phyloP scores from a whole-genome alignment of 2,329 filamentous ascomycete species.

The Lasiodiplodia hormozganensis region DNA sequence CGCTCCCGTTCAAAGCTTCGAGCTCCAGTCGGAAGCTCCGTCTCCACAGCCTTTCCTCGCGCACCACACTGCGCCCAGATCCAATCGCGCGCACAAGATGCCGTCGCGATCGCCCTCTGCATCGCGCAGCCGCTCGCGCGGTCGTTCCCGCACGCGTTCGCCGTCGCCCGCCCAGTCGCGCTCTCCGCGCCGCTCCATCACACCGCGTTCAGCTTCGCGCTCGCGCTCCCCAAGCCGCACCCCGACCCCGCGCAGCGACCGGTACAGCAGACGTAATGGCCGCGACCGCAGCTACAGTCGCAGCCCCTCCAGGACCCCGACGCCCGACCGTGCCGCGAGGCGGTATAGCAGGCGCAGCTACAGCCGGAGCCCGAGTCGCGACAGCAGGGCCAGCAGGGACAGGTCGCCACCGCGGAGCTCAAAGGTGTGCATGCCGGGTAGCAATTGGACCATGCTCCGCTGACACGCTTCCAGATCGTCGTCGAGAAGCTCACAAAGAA shows the following conservation, averaged over 20 bases:
- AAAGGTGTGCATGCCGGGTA: slow-evolving; percentile 42
- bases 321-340: slow-evolving; percentile 27
- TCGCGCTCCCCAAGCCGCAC: slow-evolving; percentile 36
- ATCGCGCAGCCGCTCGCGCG: slow-evolving; percentile 48
- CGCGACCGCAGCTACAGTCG: slow-evolving; percentile 41
- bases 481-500: slow-evolving; percentile 97
- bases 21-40: slow-evolving; percentile 6
- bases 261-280: slow-evolving; percentile 42
- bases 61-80: neutral
- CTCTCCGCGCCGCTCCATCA: slow-evolving; percentile 46
- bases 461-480: slow-evolving; percentile 71
- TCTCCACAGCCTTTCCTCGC: neutral
- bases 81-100: slow-evolving; percentile 17
- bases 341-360: slow-evolving; percentile 33
- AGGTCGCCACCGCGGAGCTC: slow-evolving; percentile 40
- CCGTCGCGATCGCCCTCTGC: slow-evolving; percentile 25
- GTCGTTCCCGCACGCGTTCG: slow-evolving; percentile 46
- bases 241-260: slow-evolving; percentile 30
- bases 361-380: slow-evolving; percentile 45
- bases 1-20: slow-evolving; percentile 15
- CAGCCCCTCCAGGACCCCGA: slow-evolving; percentile 35
- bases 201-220: slow-evolving; percentile 45
- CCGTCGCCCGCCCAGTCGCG: slow-evolving; percentile 38
- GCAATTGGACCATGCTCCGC: neutral
- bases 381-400: slow-evolving; percentile 36